Evolutionary conservation across 73 alveolate genomes (phyloP).

Genomic region (Halteria grandinella): DNA sequence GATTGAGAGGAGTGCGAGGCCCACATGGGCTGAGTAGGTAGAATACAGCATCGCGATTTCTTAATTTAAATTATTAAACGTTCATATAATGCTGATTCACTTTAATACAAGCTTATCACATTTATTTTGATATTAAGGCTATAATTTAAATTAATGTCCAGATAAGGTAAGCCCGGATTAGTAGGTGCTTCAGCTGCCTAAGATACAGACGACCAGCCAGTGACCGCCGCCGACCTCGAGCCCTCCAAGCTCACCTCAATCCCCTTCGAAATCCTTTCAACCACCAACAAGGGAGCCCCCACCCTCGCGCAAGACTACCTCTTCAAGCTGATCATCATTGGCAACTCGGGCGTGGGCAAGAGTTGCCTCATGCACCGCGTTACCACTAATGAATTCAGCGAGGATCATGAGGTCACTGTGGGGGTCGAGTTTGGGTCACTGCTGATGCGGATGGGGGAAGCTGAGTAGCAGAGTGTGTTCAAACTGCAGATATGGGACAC

Average conservation of each 20-base stretch:
- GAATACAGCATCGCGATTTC: background rate
- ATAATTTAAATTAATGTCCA: too few species aligned
- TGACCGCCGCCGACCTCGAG: too few species aligned
- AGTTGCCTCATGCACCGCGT: slow-evolving; percentile 54
- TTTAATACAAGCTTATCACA: background rate
- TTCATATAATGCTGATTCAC: too few species aligned
- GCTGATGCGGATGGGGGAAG: slow-evolving; percentile 64
- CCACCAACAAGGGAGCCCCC: background rate
- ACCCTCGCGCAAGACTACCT: slow-evolving; percentile 57
- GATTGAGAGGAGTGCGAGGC: background rate
- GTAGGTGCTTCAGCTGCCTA: too few species aligned
- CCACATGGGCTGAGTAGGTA: background rate
- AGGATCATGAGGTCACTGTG: slow-evolving; percentile 82
- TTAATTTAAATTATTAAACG: too few species aligned
- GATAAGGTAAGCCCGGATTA: too few species aligned
- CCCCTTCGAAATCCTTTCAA: background rate
- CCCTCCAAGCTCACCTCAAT: too few species aligned
- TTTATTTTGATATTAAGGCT: too few species aligned
- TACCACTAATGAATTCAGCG: slow-evolving; percentile 54
- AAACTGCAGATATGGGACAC: slow-evolving; percentile 71
- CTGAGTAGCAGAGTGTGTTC: too few species aligned
- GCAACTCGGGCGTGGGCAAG: slow-evolving; percentile 78
- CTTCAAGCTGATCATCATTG: slow-evolving; percentile 79
- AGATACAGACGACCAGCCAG: too few species aligned
- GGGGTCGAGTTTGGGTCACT: slow-evolving; percentile 92